A percentile compares a stretch with the other conserved stretches of the same genome.
phyloP scores from a whole-genome alignment of 306 rosid species.

The Coriaria nepalensis region DNA sequence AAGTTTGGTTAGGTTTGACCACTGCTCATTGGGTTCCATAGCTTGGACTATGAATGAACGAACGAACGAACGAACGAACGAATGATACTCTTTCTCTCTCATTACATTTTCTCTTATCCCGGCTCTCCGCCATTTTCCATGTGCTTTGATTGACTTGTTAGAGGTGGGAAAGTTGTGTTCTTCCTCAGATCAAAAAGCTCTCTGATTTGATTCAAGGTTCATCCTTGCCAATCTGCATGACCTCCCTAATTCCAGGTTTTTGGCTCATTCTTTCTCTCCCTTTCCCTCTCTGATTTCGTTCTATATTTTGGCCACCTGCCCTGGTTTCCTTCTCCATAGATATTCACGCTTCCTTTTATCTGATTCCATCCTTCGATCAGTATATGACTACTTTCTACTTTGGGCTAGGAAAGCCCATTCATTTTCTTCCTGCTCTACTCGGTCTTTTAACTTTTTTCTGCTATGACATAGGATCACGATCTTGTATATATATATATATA shows the following conservation, averaged over 20 bases:
- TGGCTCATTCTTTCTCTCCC: background rate
- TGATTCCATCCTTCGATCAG: no score
- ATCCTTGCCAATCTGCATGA: background rate
- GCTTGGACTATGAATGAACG: constrained; percentile 3
- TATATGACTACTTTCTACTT: no score
- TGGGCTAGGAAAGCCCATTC: no score
- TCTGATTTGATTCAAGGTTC: background rate
- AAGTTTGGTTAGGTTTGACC: constrained; percentile 67
- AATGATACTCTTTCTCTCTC: constrained; percentile 21
- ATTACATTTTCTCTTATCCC: background rate
- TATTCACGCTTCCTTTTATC: no score
- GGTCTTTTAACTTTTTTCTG: no score
- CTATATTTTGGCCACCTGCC: no score
- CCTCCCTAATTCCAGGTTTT: constrained; percentile 6
- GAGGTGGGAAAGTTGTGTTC: background rate
- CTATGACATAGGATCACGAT: no score
- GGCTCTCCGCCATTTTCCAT: background rate
- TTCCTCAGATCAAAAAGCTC: background rate
- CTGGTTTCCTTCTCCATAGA: no score
- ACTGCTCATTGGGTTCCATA: constrained; percentile 47
- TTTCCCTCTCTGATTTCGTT: background rate
- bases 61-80: no score
- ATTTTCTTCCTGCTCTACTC: no score
- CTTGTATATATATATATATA: no score
- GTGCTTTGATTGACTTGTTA: background rate